Base-by-base conservation (phyloP, 257 asterid species). In the Solanum chilense region DNA sequence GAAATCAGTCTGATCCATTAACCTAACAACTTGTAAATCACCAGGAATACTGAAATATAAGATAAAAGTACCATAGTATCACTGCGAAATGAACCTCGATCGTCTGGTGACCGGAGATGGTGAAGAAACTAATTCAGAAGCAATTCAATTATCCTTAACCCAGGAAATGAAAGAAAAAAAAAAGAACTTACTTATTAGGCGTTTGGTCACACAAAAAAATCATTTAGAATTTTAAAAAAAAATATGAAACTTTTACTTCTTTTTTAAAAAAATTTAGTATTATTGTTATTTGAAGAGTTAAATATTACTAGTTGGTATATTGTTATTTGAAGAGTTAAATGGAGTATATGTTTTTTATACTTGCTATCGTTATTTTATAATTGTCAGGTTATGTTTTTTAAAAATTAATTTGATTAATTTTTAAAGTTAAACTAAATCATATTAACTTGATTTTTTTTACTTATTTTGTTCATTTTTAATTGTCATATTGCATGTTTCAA, bases 401-500 rank as follows among this genome's bases (percentile, higher is more conserved):
- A 37, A 37, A 37, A 37, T 37, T 37, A 37, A 37, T 5, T 37
- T 37, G 1, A 37, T 37, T 37, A 5, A 37, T 37, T 5, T 37
- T 37, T 37, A 37, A 37, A 35, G 1, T 6, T 35, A 35, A 35
- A 35, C 0, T 35, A 35, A 35, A 35, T 35, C 0, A 35, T 35
- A 35, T 6, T 35, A 35, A 35, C 0, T 35, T 35, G 39, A 5
- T 5, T 35, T 35, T 35, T 35, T 35, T 0, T 52, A 7, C n/a
- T 13, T 2, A 35, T 7, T 52, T 5, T 4, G 2, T 52, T 2
- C 0, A 52, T 0, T 52, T 18, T 52, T 52, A 52, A 18, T 52
- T 52, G 1, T 52, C 9, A 52, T 49, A 3, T 52, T 52, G 7
- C 0, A 8, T 0, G 1, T 52, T 52, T 18, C 4, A 0, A 52